These are phyloP conservation scores for Verticillium longisporum DNA, from an alignment of 2,329 filamentous ascomycete genomes.

Conservation along the genomic window DNA sequence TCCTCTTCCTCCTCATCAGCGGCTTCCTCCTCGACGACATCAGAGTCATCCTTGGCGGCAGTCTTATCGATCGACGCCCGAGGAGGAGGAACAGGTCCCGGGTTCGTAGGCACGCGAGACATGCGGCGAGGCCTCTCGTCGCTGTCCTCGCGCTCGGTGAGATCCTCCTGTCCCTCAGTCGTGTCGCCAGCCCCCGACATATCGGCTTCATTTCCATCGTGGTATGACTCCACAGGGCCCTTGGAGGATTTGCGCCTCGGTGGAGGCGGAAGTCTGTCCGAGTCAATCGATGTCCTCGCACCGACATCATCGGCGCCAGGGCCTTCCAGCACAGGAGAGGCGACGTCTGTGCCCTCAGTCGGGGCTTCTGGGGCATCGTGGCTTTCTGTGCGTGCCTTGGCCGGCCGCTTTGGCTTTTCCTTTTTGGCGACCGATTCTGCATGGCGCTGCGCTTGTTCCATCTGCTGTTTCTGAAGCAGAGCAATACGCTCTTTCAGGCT, in stretches of 20 bases:
- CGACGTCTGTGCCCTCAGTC: conserved; percentile 7
- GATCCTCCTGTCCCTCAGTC: conserved; percentile 53
- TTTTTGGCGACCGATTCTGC: conserved; percentile 74
- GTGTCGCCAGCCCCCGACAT: conserved; percentile 59
- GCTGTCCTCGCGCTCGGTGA: conserved; percentile 67
- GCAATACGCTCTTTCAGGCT: conserved; percentile 95
- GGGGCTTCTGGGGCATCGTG: conserved; percentile 25
- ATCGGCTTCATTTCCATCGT: conserved; percentile 59
- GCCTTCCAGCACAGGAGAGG: background rate
- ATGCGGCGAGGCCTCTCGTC: conserved; percentile 47
- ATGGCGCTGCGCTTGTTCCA: conserved; percentile 79
- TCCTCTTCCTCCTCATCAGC: conserved; percentile 64
- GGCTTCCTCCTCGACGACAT: conserved; percentile 42
- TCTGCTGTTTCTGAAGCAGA: conserved; percentile 84
- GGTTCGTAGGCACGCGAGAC: conserved; percentile 29
- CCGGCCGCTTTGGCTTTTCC: conserved; percentile 75
- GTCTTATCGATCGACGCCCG: conserved; percentile 16
- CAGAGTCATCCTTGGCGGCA: conserved; percentile 30
- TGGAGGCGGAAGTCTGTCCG: conserved; percentile 27
- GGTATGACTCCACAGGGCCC: conserved; percentile 35
- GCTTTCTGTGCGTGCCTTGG: conserved; percentile 58
- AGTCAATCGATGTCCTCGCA: conserved; percentile 42
- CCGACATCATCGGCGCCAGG: background rate
- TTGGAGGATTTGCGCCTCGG: conserved; percentile 48
- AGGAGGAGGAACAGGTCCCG: conserved; percentile 12